phyloP scores from a whole-genome alignment of 805 yeast genomes.

The Wickerhamomyces strasburgensis region DNA sequence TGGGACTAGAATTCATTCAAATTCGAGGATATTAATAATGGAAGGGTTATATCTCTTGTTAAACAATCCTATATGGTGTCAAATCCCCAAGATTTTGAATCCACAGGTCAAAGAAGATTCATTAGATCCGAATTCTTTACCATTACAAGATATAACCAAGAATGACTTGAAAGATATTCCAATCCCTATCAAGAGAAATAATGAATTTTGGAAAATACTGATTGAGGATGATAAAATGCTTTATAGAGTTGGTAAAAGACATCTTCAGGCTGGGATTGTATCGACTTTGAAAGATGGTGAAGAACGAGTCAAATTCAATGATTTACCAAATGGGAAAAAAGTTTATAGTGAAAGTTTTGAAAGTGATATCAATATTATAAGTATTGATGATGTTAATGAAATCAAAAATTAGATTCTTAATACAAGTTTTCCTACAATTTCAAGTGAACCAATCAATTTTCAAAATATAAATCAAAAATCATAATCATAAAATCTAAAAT shows the following conservation, averaged over 20 bases:
- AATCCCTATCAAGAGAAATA: constrained; percentile 23
- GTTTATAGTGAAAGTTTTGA: constrained; percentile 23
- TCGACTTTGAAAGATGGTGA: constrained; percentile 43
- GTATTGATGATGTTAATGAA: constrained; percentile 24
- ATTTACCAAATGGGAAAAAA: constrained; percentile 54
- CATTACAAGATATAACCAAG: constrained; percentile 8
- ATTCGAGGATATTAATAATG: constrained; percentile 51
- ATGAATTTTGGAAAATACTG: constrained; percentile 48
- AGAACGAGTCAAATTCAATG: constrained; percentile 49
- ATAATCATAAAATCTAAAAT: neutral
- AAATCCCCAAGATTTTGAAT: constrained; percentile 35
- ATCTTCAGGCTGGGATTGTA: constrained; percentile 53
- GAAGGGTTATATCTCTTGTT: constrained; percentile 76
- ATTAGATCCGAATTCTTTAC: neutral
- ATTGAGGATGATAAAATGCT: constrained; percentile 43
- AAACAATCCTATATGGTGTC: constrained; percentile 54
- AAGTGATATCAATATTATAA: constrained; percentile 20
- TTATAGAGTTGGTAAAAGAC: constrained; percentile 61
- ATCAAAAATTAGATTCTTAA: neutral
- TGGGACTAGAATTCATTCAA: constrained; percentile 41
- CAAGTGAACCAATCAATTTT: neutral
- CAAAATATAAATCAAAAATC: neutral
- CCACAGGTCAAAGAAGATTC: constrained; percentile 5
- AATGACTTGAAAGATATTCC: constrained; percentile 10
- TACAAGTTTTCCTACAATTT: too few relatives aligned